A percentile compares a stretch with the other conserved stretches of the same genome.
phyloP scores from a whole-genome alignment of 2,329 filamentous ascomycete species.

The Verticillium albo-atrum region DNA sequence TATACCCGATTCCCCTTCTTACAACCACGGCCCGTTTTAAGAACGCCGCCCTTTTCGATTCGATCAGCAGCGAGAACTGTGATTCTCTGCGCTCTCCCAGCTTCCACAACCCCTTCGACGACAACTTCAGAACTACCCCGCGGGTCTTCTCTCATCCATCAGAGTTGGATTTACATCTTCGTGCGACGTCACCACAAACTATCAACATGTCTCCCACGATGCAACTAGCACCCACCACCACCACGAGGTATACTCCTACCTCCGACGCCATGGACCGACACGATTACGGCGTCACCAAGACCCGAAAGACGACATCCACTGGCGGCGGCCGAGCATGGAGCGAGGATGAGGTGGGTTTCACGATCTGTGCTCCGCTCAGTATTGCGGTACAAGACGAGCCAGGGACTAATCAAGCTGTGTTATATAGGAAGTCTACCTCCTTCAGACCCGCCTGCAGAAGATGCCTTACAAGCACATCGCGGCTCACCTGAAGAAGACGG shows the following conservation, averaged over 20 bases:
- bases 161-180: not conserved
- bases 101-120: slow-evolving; percentile 2
- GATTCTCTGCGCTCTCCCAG: not conserved
- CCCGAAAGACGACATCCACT: slow-evolving; percentile 63
- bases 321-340: slow-evolving; percentile 79
- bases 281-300: slow-evolving; percentile 58
- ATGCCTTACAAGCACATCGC: slow-evolving; percentile 92
- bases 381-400: not conserved
- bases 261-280: slow-evolving; percentile 53
- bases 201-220: slow-evolving; percentile 45
- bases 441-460: slow-evolving; percentile 80
- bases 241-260: slow-evolving; percentile 43
- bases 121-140: not conserved
- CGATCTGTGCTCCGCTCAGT: too few relatives aligned
- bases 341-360: slow-evolving; percentile 69
- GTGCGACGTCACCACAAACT: not conserved
- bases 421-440: slow-evolving; percentile 72
- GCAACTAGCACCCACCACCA: slow-evolving; percentile 38
- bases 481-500: slow-evolving; percentile 79
- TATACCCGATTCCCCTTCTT: slow-evolving; percentile 7
- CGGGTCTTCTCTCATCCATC: slow-evolving; percentile 1
- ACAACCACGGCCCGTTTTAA: not conserved
- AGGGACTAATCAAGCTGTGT: not conserved
- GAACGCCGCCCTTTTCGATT: slow-evolving; percentile 7
- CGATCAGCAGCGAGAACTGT: slow-evolving; percentile 16